Evolutionary conservation across 2,329 filamentous ascomycete species (phyloP).

Genomic region (Phialocephala subalpina): DNA sequence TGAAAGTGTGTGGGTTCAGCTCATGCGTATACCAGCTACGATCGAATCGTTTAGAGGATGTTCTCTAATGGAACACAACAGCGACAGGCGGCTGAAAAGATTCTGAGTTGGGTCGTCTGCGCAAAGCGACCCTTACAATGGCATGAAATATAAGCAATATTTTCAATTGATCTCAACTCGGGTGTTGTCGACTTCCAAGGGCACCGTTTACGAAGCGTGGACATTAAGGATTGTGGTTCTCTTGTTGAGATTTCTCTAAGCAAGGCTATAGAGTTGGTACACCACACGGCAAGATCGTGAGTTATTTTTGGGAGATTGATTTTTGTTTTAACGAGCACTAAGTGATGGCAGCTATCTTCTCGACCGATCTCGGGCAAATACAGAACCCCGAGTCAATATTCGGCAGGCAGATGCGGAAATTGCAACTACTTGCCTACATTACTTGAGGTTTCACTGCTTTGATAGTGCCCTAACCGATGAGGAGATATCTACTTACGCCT

Average conservation of each 20-base stretch:
- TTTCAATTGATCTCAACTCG: background rate
- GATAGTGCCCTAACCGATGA: background rate
- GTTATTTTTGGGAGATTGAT: background rate
- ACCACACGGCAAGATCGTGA: background rate
- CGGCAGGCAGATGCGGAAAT: background rate
- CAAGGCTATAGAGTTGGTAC: background rate
- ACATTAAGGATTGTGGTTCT: background rate
- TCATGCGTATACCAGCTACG: background rate
- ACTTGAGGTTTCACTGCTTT: background rate
- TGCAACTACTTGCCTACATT: background rate
- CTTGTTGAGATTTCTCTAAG: background rate
- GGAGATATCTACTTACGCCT: background rate
- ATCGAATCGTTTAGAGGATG: background rate
- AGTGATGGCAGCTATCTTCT: background rate
- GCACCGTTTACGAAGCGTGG: background rate
- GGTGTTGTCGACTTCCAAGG: background rate
- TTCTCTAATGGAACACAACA: background rate
- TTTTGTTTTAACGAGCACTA: background rate
- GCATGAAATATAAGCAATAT: background rate
- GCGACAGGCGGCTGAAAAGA: background rate
- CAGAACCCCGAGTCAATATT: background rate
- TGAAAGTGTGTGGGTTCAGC: background rate
- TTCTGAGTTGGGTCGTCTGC: background rate
- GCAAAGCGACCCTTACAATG: background rate
- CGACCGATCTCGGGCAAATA: background rate